A percentile compares a stretch with the other conserved stretches of the same genome.
Evolutionary conservation across 148 eudicot genomes (phyloP).

Genomic region (Bassia scoparia): DNA sequence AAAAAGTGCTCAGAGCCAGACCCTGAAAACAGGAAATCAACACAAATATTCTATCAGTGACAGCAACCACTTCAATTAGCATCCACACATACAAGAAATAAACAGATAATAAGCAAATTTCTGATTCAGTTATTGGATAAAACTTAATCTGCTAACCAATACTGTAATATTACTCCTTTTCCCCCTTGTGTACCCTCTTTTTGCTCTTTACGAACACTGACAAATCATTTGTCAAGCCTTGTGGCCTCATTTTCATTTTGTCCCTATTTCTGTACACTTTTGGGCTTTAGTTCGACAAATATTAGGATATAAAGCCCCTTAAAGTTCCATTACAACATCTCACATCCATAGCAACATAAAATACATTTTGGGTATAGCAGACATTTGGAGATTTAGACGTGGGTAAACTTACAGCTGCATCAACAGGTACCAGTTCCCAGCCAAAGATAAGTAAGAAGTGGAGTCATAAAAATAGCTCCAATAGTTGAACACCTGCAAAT

Average conservation of each 20-base stretch:
- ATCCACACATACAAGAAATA: not conserved
- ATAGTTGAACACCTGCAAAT: constrained; percentile 80
- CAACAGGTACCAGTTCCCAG: constrained; percentile 98
- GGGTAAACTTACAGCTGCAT: constrained; percentile 80
- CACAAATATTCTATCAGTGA: not conserved
- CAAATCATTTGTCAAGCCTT: not conserved
- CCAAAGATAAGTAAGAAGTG: constrained; percentile 94
- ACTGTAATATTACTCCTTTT: not conserved
- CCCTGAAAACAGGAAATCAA: constrained; percentile 52
- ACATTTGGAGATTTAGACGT: not conserved
- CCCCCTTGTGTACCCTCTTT: not conserved
- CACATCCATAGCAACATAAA: not conserved
- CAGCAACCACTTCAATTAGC: not conserved
- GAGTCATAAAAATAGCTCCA: constrained; percentile 98
- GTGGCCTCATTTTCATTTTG: not conserved
- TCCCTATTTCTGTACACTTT: not conserved
- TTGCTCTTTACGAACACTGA: not conserved
- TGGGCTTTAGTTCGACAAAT: not conserved
- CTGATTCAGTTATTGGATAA: not conserved
- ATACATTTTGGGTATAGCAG: too few species aligned
- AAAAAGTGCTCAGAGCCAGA: constrained; percentile 88
- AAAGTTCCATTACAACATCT: not conserved
- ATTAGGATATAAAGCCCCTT: not conserved
- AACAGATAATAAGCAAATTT: not conserved
- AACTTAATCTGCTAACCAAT: not conserved